phyloP scores from a whole-genome alignment of 495 filamentous ascomycete genomes.

The Tuber indicum region DNA sequence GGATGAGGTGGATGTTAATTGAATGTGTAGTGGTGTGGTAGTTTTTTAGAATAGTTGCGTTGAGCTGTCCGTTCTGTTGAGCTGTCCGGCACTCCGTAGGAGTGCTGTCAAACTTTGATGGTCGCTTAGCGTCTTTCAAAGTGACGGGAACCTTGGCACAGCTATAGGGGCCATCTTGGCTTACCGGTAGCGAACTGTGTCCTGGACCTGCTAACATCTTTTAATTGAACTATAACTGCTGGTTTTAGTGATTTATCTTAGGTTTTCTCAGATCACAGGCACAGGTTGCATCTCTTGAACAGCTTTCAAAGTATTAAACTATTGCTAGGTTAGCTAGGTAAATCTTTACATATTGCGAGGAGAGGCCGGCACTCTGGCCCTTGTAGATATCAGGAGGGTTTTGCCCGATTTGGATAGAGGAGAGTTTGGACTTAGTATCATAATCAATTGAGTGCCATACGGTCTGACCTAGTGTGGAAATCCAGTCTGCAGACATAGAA shows the following conservation, averaged over 20 bases:
- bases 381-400: not conserved
- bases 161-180: too few relatives aligned
- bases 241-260: not conserved
- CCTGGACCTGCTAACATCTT: not conserved
- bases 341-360: not conserved
- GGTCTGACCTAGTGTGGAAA: not conserved
- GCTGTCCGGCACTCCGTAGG: too few relatives aligned
- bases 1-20: too few relatives aligned
- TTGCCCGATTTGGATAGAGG: not conserved
- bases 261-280: not conserved
- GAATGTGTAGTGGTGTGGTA: too few relatives aligned
- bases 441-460: not conserved
- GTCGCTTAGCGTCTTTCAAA: too few relatives aligned
- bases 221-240: not conserved
- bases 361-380: not conserved
- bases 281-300: not conserved
- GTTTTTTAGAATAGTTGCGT: too few relatives aligned
- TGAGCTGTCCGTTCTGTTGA: too few relatives aligned
- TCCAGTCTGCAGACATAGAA: not conserved
- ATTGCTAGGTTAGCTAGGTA: not conserved
- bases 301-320: not conserved
- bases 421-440: not conserved
- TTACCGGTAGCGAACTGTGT: too few relatives aligned
- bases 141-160: not conserved
- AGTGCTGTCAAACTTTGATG: too few relatives aligned